Evolutionary conservation across 345 rosid genomes (phyloP), one percentile per base, ranked within the genome.

Genomic region (Conringia planisiliqua): DNA sequence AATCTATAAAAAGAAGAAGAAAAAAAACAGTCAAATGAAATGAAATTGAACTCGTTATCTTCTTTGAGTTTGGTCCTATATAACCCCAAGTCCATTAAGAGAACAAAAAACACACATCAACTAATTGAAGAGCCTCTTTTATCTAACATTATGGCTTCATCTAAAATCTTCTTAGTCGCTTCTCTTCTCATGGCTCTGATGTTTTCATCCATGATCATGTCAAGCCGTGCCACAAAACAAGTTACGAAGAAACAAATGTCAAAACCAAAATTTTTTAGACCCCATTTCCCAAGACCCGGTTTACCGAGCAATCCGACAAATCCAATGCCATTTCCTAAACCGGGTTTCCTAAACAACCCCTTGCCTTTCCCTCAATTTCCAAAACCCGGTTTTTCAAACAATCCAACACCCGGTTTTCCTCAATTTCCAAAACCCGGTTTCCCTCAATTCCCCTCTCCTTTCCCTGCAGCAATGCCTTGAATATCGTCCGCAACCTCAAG

Each of bases 81-180:
- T 73, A 73, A 67, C 63, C 61, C 11, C 47, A 70, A 38, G 6
- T 61, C 14, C 47, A 33, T 40, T 5, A 48, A 22, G 20, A 32
- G 20, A 61, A 12, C 5, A 47, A 38, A 24, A 48, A 24, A 48
- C 18, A 35, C 60, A 61, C 52, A 61, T 32, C 29, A 32, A 36
- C 7, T 58, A 0, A 20, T 20, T 51, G 42, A 62, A 62, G 58
- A 59, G 36, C 63, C 58, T 39, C 20, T 9, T 43, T 12, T 3
- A 6, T 10, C 52, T 0, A 47, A 27, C 70, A 73, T 26, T 14
- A 73, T 73, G 70, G 63, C 70, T 1, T 62, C 76, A 4, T 72
- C 70, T 11, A 72, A 51, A 62, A 8, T 72, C 3, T 11, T 48
- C 36, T 7, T 62, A 36, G 3, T 40, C 1, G 50, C 61, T 72